Conservation (phyloP, 75 land plant species). For the Picea glauca region DNA sequence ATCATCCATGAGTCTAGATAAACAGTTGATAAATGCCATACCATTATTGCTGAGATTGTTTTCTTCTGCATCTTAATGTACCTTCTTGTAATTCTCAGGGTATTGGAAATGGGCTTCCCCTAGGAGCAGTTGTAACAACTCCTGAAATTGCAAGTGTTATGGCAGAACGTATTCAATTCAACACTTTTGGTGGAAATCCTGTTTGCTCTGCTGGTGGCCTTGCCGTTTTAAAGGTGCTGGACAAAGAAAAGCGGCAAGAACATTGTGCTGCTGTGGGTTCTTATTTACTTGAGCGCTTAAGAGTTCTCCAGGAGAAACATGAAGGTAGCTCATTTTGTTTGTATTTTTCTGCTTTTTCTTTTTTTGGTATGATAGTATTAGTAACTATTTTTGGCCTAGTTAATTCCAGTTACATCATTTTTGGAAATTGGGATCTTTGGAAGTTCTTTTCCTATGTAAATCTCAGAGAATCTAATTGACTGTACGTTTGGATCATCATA, state of each 20-base stretch:
- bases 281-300: conserved; percentile 63
- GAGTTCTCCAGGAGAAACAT: conserved; percentile 61
- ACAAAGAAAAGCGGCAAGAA: conserved; percentile 71
- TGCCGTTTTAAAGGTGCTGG: conserved; percentile 77
- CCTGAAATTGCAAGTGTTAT: conserved; percentile 78
- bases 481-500: not conserved
- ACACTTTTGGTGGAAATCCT: conserved; percentile 93
- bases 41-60: not conserved
- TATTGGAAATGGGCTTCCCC: conserved; percentile 86
- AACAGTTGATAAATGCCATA: not conserved
- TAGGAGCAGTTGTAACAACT: conserved; percentile 91
- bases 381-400: not conserved
- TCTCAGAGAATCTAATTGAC: not conserved
- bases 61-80: conserved; percentile 1
- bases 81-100: conserved; percentile 46
- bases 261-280: conserved; percentile 78
- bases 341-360: not conserved
- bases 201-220: conserved; percentile 90
- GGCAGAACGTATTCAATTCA: conserved; percentile 71
- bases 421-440: not conserved
- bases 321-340: conserved; percentile 40
- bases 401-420: not conserved
- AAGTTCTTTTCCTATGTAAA: not conserved
- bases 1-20: too few relatives aligned
- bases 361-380: not conserved